Percentiles rank a stretch among this genome's conserved stretches.
Conservation (phyloP, 352 stramenopile species). For the Phytopythium oedochilum region DNA sequence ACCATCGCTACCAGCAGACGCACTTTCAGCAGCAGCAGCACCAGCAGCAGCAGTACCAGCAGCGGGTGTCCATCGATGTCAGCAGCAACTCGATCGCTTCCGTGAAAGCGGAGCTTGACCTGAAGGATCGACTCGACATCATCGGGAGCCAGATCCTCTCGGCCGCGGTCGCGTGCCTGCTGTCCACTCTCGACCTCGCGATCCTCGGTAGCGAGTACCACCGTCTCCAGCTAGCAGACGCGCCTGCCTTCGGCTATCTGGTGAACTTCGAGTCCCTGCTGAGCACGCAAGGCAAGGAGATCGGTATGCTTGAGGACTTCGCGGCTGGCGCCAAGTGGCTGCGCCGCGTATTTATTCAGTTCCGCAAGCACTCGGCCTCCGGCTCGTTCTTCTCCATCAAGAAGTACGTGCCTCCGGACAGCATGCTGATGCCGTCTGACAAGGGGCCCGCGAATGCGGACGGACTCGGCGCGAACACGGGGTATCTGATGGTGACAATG, state of each 20-base stretch:
- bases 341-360: slow-evolving; percentile 71
- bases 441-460: not conserved
- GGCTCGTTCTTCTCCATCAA: slow-evolving; percentile 56
- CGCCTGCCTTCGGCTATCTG: slow-evolving; percentile 54
- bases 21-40: slow-evolving; percentile 1
- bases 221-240: slow-evolving; percentile 46
- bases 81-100: slow-evolving; percentile 38
- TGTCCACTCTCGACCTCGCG: slow-evolving; percentile 65
- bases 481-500: slow-evolving; percentile 64
- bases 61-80: slow-evolving; percentile 4
- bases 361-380: slow-evolving; percentile 39
- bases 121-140: slow-evolving; percentile 65
- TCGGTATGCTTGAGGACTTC: slow-evolving; percentile 94
- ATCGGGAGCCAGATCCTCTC: slow-evolving; percentile 77
- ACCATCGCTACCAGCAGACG: not conserved
- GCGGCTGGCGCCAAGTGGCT: slow-evolving; percentile 80
- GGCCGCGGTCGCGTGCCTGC: slow-evolving; percentile 55
- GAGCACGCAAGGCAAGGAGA: slow-evolving; percentile 92
- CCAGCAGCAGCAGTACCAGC: slow-evolving; percentile 11
- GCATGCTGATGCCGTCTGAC: not conserved
- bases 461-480: slow-evolving; percentile 11
- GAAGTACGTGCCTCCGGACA: slow-evolving; percentile 36
- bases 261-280: slow-evolving; percentile 84
- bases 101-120: slow-evolving; percentile 64
- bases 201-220: slow-evolving; percentile 50